phyloP scores from a whole-genome alignment of 2,329 filamentous ascomycete species.

The Cryphonectria parasitica region DNA sequence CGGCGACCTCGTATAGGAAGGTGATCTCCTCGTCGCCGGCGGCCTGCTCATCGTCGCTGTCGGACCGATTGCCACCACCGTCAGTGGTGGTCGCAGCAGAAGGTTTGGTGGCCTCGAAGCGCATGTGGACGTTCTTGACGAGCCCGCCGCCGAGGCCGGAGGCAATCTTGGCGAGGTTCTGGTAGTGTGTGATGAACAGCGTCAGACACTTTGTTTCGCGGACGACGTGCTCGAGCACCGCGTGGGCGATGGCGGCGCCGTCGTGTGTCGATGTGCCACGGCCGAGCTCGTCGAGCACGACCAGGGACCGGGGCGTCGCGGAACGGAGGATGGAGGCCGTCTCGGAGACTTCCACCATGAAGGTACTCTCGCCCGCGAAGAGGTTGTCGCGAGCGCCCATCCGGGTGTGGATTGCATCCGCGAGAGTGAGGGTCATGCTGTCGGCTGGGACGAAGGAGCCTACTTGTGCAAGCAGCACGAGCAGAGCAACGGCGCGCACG shows the following conservation, averaged over 20 bases:
- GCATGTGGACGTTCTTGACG: slow-evolving; percentile 93
- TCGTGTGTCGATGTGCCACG: slow-evolving; percentile 94
- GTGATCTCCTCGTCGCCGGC: slow-evolving; percentile 76
- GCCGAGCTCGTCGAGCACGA: slow-evolving; percentile 94
- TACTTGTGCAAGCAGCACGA: slow-evolving; percentile 91
- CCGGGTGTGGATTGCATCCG: slow-evolving; percentile 91
- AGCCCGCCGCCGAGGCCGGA: slow-evolving; percentile 63
- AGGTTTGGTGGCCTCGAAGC: slow-evolving; percentile 61
- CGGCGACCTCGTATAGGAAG: slow-evolving; percentile 89
- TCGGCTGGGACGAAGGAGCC: slow-evolving; percentile 90
- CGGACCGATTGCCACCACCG: slow-evolving; percentile 22
- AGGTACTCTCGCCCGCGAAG: slow-evolving; percentile 90
- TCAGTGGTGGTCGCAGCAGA: slow-evolving; percentile 7
- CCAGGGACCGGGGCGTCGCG: slow-evolving; percentile 80
- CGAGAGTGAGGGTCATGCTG: slow-evolving; percentile 73
- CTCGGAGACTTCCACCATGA: slow-evolving; percentile 97
- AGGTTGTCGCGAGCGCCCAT: slow-evolving; percentile 98
- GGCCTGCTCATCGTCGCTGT: slow-evolving; percentile 37
- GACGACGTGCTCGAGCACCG: slow-evolving; percentile 85
- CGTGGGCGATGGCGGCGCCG: slow-evolving; percentile 92
- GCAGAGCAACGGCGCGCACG: slow-evolving; percentile 87
- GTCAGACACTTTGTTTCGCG: slow-evolving; percentile 75
- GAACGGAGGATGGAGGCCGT: slow-evolving; percentile 89
- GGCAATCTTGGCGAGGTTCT: slow-evolving; percentile 74
- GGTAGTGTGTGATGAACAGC: slow-evolving; percentile 98